Evolutionary conservation across 805 yeast species (phyloP), one percentile per base, ranked within the genome.

Genomic region (Candida morakotiae): DNA sequence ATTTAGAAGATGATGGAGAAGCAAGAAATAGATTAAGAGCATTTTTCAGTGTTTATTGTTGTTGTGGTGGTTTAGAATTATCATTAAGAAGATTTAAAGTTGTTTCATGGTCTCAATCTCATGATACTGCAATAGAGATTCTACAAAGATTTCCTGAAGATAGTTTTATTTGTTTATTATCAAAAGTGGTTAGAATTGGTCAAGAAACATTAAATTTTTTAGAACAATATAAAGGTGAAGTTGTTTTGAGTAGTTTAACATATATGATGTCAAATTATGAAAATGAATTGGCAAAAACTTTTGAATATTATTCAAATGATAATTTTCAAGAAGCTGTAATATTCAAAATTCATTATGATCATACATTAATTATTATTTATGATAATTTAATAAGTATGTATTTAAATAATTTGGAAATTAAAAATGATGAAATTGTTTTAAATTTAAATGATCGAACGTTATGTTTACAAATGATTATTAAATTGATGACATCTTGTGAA

Each of bases 21-120:
- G 51, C 52, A 33, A 46, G 59, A 11, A 55, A 59, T 39, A 51
- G 48, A 35, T 41, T 74, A 15, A 51, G 81, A 24, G 57, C 71
- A 0, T 67, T 66, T 42, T 51, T 75, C 44, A 69, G 73, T 37
- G 73, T 73, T 8, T 75, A 73, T 49, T 56, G 71, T 26, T 68
- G 73, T 42, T 71, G 77, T 51, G 77, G 77, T 2, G 68, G 75
- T 3, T 53, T 75, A 24, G 77, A 75, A 5, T 53, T 75, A 25
- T 67, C 77, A 4, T 56, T 75, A 33, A 75, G 77, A 6, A 55
- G 77, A 35, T 75, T 73, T 48, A 71, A 67, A 45, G 60, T 71
- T 16, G 79, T 74, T 4, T 45, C 55, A 21, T 75, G 80, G 79
- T 58, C 71, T 3, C 52, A 61, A 3, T 62, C 56, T 14, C 75